Evolutionary conservation across 2,329 filamentous ascomycete genomes (phyloP), one percentile per base, ranked within the genome.

Genomic region (Aspergillus fumigatus): DNA sequence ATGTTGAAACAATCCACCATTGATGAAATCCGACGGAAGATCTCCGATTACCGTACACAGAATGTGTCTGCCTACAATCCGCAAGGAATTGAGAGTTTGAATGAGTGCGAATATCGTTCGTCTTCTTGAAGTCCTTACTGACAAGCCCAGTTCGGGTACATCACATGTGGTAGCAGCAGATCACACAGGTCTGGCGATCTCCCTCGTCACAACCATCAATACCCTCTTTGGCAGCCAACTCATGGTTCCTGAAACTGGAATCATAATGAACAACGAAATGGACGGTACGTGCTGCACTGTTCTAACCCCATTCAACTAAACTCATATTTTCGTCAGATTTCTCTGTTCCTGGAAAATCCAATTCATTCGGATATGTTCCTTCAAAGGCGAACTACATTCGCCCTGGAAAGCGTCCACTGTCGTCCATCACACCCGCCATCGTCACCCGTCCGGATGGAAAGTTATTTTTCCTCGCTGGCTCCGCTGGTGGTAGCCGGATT

Each of bases 201-300:
- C 89, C 1, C 80, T 92, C 11, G 97, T 92, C 0, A 94, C 91
- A 0, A 97, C 93, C 0, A 79, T 97, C 55, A 97, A 97, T 73
- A 80, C 94, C 4, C 80, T 94, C 3, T 97, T 96, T 65, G 93
- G 93, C 48, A 88, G 86, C 27, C 81, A 85, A 21, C 73, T 96
- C 61, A 85, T 96, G 74, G 88, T 93, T 0, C 90, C 91, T 0
- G 82, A 88, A 64, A 92, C 91, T 0, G 92, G 92, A 19, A 82
- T 96, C 56, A 90, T 95, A 54, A 84, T 95, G 78, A 84, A 84
- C 62, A 79, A 83, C 60, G 79, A 83, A 62, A 84, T 84, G 81
- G 79, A 84, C 73, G 80, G 71, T 78, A 80, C 60, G 77, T 76
- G 76, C 73, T 6, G 11, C n/a, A 2, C 14, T 9, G 17, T 23